A percentile compares a stretch with the other conserved stretches of the same genome.
These are phyloP conservation scores for Ilyonectria robusta DNA, from an alignment of 2,329 filamentous ascomycete species.

Conservation along the genomic window DNA sequence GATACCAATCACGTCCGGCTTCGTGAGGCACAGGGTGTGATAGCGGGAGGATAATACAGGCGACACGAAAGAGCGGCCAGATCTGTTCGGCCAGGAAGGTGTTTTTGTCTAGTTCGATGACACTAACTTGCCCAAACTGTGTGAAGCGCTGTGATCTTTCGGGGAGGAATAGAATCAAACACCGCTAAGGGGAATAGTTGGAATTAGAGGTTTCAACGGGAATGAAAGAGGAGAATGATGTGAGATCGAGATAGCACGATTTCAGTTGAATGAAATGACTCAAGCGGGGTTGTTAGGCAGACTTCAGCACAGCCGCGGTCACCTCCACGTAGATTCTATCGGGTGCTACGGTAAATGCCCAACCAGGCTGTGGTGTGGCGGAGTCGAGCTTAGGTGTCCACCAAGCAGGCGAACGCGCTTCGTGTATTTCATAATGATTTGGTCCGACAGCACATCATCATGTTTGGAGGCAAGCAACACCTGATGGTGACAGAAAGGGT, in stretches of 20 bases:
- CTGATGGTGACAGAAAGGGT: not conserved
- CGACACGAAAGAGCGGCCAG: not conserved
- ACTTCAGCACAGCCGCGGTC: too few species aligned
- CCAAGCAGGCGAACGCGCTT: too few species aligned
- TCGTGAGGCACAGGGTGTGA: too few species aligned
- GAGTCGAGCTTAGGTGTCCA: too few species aligned
- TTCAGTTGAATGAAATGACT: not conserved
- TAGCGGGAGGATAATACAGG: too few species aligned
- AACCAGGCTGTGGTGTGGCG: too few species aligned
- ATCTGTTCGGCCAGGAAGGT: not conserved
- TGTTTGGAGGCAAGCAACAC: not conserved
- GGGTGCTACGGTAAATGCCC: too few species aligned
- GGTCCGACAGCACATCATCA: not conserved
- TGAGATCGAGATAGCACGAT: not conserved
- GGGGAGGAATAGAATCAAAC: not conserved
- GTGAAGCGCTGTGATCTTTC: not conserved
- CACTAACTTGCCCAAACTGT: not conserved
- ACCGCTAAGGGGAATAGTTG: not conserved
- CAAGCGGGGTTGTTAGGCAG: not conserved
- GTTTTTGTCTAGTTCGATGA: not conserved
- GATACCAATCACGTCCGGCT: not conserved
- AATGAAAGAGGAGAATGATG: not conserved
- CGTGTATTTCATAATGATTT: too few species aligned
- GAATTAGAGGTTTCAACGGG: not conserved
- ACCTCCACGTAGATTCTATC: too few species aligned